Base-by-base conservation (phyloP, 495 filamentous ascomycete species). In the Xylaria sp. region DNA sequence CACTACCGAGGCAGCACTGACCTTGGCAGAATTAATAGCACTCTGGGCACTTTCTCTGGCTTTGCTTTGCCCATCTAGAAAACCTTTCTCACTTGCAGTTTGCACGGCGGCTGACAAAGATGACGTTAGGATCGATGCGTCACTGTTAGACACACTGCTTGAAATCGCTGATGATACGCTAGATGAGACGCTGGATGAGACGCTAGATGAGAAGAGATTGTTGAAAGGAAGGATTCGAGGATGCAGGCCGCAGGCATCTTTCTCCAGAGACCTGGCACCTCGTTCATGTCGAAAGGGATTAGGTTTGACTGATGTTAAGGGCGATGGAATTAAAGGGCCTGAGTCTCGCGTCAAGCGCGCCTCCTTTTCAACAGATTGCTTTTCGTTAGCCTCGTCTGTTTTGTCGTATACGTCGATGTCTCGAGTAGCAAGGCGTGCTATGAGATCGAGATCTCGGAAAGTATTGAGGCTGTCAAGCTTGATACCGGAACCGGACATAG, bases 1-100 rank as follows among this genome's bases (percentile, higher is more conserved):
- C 72, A 75, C 74, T 1, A 52, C 44, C 29, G 74, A 67, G 50
- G 67, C 68, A 21, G 64, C 71, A 31, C 75, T 72, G 52, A 61
- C 68, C 17, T 48, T 70, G 21, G 74, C 70, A 14, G 62, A 58
- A 7, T 67, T 50, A 6, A 75, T 48, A 26, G 53, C 69, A 31
- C 50, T 72, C 53, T 75, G 71, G 21, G 62, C 66, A 50, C 72
- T 74, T 31, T 65, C 69, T 29, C 71, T 72, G 7, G 68, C 68
- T 8, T 63, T 73, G 35, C 64, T 59, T 21, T 59, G 57, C 15
- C 57, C 57, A 12, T 59, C 17, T 37, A 11, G 57, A 59, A 59
- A 37, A 37, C 57, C 57, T 21, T 59, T 33, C 33, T 37, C 33
- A n/a, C 57, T 5, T 37, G 57, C 57, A 21, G 17, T 50, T 50